A percentile compares a stretch with the other conserved stretches of the same genome.
Conservation (phyloP, 2,329 filamentous ascomycete species). For the Colletotrichum cuscutae region DNA sequence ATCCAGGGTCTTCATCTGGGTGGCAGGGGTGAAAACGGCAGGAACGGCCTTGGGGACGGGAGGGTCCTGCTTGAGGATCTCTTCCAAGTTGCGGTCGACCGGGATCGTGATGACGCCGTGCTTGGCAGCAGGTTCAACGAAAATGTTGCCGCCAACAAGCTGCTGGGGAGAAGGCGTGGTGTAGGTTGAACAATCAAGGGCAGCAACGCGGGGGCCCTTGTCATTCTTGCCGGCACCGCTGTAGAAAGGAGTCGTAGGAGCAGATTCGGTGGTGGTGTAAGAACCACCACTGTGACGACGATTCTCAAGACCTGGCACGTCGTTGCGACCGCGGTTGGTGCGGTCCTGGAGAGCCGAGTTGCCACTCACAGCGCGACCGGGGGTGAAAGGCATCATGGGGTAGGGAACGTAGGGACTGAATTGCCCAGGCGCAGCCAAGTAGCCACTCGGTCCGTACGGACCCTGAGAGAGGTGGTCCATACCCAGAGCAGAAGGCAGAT, state of each 20-base stretch:
- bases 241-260: conserved; percentile 73
- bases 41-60: conserved; percentile 88
- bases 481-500: conserved; percentile 44
- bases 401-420: conserved; percentile 46
- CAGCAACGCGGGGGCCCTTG: conserved; percentile 67
- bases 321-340: conserved; percentile 57
- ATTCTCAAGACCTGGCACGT: conserved; percentile 72
- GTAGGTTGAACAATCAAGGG: conserved; percentile 72
- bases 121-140: conserved; percentile 55
- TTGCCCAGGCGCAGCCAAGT: conserved; percentile 47
- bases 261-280: conserved; percentile 75
- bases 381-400: conserved; percentile 61
- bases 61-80: conserved; percentile 79
- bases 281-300: conserved; percentile 64
- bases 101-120: conserved; percentile 45
- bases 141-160: conserved; percentile 53
- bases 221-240: conserved; percentile 68
- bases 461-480: conserved; percentile 43
- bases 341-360: conserved; percentile 54
- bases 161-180: conserved; percentile 75
- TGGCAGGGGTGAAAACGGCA: conserved; percentile 85
- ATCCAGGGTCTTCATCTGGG: conserved; percentile 88
- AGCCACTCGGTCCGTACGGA: conserved; percentile 50
- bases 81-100: conserved; percentile 67
- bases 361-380: conserved; percentile 52